A percentile compares a stretch with the other conserved stretches of the same genome.
phyloP scores from a whole-genome alignment of 352 stramenopile genomes.

The Elongisporangium anandrum region DNA sequence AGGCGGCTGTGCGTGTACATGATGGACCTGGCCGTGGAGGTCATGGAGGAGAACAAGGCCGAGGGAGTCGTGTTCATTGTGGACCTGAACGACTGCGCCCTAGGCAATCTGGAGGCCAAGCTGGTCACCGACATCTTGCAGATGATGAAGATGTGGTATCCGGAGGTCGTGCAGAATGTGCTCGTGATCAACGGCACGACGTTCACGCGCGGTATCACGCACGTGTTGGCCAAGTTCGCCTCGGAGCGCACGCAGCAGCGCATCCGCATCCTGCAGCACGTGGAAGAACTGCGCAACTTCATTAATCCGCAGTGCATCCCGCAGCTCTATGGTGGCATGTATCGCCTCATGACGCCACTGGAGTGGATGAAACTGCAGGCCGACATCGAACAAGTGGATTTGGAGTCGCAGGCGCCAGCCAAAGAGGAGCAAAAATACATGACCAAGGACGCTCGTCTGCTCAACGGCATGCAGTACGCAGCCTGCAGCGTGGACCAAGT shows the following conservation, averaged over 20 bases:
- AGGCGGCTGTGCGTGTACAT: conserved; percentile 68
- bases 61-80: conserved; percentile 68
- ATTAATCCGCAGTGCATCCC: conserved; percentile 43
- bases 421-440: conserved; percentile 46
- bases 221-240: conserved; percentile 47
- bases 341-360: conserved; percentile 40
- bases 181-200: conserved; percentile 62
- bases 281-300: conserved; percentile 43
- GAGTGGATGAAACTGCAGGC: conserved; percentile 67
- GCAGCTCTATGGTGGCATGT: conserved; percentile 57
- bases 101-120: conserved; percentile 51
- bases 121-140: conserved; percentile 62
- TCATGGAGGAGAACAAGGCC: conserved; percentile 61
- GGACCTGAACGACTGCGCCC: conserved; percentile 44
- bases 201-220: conserved; percentile 44
- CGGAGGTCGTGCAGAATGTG: conserved; percentile 52
- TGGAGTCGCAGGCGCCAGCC: conserved; percentile 26
- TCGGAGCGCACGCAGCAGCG: conserved; percentile 39
- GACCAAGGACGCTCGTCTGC: conserved; percentile 42
- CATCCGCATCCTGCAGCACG: conserved; percentile 42
- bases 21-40: conserved; percentile 67
- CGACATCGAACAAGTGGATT: conserved; percentile 65
- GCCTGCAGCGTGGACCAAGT: conserved; percentile 59
- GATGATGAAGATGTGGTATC: conserved; percentile 60
- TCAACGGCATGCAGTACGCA: conserved; percentile 84